phyloP scores from a whole-genome alignment of 495 filamentous ascomycete genomes.

The Cryomyces minteri region DNA sequence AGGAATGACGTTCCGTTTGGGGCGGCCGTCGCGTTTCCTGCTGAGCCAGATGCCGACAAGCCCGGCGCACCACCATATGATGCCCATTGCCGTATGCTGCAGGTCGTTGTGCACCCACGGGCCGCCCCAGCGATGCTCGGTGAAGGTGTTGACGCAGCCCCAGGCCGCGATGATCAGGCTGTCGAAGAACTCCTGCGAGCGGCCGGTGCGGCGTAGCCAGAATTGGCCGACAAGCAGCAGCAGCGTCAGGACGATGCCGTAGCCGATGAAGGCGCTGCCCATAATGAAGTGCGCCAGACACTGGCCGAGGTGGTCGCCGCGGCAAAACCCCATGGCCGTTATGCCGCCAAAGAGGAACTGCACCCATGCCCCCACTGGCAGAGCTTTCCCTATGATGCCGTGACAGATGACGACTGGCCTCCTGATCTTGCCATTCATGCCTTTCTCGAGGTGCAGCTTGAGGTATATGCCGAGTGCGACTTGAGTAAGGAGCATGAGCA shows the following conservation, averaged over 20 bases:
- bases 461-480: slow-evolving; percentile 71
- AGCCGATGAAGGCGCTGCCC: slow-evolving; percentile 91
- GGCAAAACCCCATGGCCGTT: slow-evolving; percentile 83
- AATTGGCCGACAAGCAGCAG: slow-evolving; percentile 73
- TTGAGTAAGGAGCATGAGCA: slow-evolving; percentile 61
- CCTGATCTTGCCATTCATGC: slow-evolving; percentile 62
- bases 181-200: slow-evolving; percentile 96
- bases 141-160: slow-evolving; percentile 97
- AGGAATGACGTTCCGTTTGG: slow-evolving; percentile 84
- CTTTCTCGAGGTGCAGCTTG: slow-evolving; percentile 71
- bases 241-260: slow-evolving; percentile 75
- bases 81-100: slow-evolving; percentile 93
- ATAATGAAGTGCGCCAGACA: slow-evolving; percentile 97
- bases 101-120: slow-evolving; percentile 89
- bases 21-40: slow-evolving; percentile 58
- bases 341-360: slow-evolving; percentile 98
- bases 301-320: slow-evolving; percentile 78
- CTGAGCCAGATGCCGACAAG: slow-evolving; percentile 86
- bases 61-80: slow-evolving; percentile 94
- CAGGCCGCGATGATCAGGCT: slow-evolving; percentile 77
- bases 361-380: slow-evolving; percentile 76
- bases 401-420: slow-evolving; percentile 52
- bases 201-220: slow-evolving; percentile 69
- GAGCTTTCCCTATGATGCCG: slow-evolving; percentile 64
- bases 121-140: slow-evolving; percentile 84